Evolutionary conservation across 257 asterid genomes (phyloP), one percentile per base, ranked within the genome.

Genomic region (Solanum piurae): DNA sequence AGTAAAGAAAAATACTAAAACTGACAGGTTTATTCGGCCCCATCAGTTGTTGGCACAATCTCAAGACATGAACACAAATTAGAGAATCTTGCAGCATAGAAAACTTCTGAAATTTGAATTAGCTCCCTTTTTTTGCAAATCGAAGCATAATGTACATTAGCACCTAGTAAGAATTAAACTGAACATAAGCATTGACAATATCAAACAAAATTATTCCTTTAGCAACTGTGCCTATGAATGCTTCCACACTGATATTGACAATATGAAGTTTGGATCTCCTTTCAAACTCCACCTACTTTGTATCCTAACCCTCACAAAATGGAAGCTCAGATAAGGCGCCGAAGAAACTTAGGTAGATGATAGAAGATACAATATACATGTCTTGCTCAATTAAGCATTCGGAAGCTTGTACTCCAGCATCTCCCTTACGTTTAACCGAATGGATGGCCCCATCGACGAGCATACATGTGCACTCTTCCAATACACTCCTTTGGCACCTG

Each of bases 391-490:
- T 86, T 77, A 90, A 86, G 87, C 88, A 74, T 46, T 92, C 21
- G 96, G 68, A 62, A 90, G 93, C 94, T 95, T 96, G 95, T 88
- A 95, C 8, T 95, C 98, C 12, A 95, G 96, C 95, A 96, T 92
- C 36, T 95, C 99, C 91, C 90, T 93, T 49, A 93, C 91, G 89
- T 93, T 97, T 90, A 97, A 92, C 90, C 96, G 93, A 89, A 97
- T 92, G 18, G 99, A 97, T 44, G 99, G 99, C 88, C 99, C 99
- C 99, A 97, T 96, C 2, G 99, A 95, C 6, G 99, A 93, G 89
- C 99, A 97, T 86, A 97, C 89, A 68, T 95, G 96, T 25, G 98
- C 99, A 83, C 96, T 97, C 91, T 92, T 97, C 99, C 99, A 96
- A 93, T 95, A 97, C 71, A 94, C 94, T 6, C 99, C 99, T 90